Evolutionary conservation across 805 yeast genomes (phyloP), one percentile per base, ranked within the genome.

Genomic region (Saturnispora halmiae): DNA sequence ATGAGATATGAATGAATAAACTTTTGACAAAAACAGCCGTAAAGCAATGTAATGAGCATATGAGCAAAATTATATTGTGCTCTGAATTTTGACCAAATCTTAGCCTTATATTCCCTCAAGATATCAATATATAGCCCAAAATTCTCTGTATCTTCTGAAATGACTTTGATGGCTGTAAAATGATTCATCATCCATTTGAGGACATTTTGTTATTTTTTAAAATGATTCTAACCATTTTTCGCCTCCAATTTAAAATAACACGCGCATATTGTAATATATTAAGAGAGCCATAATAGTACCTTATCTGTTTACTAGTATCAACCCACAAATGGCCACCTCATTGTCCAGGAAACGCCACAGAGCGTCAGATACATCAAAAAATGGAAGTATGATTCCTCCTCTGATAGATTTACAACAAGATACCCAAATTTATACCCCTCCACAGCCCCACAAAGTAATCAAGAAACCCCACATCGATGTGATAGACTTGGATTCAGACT

Each of bases 401-500:
- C 4, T 36, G 4, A 10, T 30, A 3, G 26, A 14, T 14, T 11
- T 21, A 21, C 28, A 22, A 31, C 21, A 14, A 16, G 7, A n/a
- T 6, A 26, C 31, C 28, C 22, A 19, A 8, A 6, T 19, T 14
- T 30, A 27, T 24, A 16, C n/a, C n/a, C 39, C 45, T 4, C 28
- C 46, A 30, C 43, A 37, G 31, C 45, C 43, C 35, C 42, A 39
- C 14, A 27, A 39, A 18, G 19, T 43, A 27, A 6, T 9, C n/a
- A 40, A 43, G 19, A 47, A 47, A 36, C 46, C 38, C 10, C 42
- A 40, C 26, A 40, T 16, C 31, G 64, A 64, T 44, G 55, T 66
- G 3, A 58, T 66, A 26, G 56, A 62, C 29, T 46, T 67, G 34
- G 71, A 65, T 39, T 67, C 72, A 0, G 72, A 67, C 35, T 64